Evolutionary conservation across 202 grass and related monocot genomes (phyloP), one percentile per base, ranked within the genome.

Genomic region (Tripidium arundinaceum): DNA sequence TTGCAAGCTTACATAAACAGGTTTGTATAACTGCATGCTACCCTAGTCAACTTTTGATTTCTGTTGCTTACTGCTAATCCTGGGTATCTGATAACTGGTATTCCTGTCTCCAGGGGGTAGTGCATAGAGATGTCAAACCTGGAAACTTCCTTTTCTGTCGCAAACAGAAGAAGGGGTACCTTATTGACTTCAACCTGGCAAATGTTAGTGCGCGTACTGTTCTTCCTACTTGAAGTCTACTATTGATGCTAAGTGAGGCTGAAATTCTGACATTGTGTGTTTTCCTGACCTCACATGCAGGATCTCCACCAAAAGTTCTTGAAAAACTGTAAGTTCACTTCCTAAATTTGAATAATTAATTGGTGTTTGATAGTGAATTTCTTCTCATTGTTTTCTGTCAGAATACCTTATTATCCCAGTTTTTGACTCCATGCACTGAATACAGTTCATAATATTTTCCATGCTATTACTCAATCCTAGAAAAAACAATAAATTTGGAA

Each of bases 161-260:
- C 11, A 84, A 90, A 66, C 74, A 62, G 22, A 70, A 65, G 29
- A 99, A 65, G 70, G 96, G 96, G 29, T 95, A 91, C 85, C 92
- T 99, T 54, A 91, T 99, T 88, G 96, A 99, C 81, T 99, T 99
- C 58, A 99, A 99, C 84, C 83, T 96, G 68, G 96, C 96, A 86
- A 88, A 74, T 88, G 96, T 96, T 78, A 88, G 96, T 90, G 15
- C 52, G 4, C 76, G 18, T 57, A 40, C 34, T 49, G 54, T 47
- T 65, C 16, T 68, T 33, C 69, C 66, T 57, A 75, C 50, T 65
- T 76, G 16, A 86, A 58, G 21, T 58, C 21, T 68, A 75, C 47
- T 75, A 25, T 39, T 71, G 36, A 74, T 74, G 63, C 22, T 88
- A 85, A 75, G 40, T 68, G 31, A 19, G 40, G 8, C 49, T 58